Evolutionary conservation across 768 basidiomycete species (phyloP), one percentile per base, ranked within the genome.

Genomic region (Phaeotremella skinneri): DNA sequence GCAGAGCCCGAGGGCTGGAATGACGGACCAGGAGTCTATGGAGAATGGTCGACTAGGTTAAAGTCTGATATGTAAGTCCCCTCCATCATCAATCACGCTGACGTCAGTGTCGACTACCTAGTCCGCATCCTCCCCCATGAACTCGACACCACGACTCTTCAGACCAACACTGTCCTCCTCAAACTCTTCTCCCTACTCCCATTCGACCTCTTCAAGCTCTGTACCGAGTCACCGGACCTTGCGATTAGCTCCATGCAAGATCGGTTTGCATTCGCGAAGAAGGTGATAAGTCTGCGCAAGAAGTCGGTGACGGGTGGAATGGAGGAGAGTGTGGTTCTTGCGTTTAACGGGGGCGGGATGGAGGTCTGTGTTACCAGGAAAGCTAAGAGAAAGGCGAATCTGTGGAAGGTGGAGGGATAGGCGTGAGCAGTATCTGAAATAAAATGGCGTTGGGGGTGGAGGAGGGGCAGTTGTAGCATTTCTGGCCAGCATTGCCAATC

Each of bases 191-290:
- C 87, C 25, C 82, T 81, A 54, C 85, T 91, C 48, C 90, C 91
- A 2, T 93, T 91, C 76, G 90, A 91, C 59, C 67, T 75, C 31
- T 73, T 77, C 70, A 74, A 76, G 43, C 56, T 49, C 1, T 59
- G 65, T 37, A 49, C 74, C 27, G 74, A 75, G 53, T 69, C 66
- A 14, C 59, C 66, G 4, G 50, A 57, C 16, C 59, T 73, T 6
- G 56, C 64, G 3, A 66, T 74, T 66, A 88, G 86, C 21, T 84
- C 87, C 58, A 88, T 89, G 78, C 90, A 92, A 74, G 84, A 85
- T 60, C 85, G 91, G 47, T 96, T 92, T 80, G 87, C 87, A 70
- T 93, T 93, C 78, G 90, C 90, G 2, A 93, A 92, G 77, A 89
- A 90, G 64, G 89, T 86, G 13, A 87, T 93, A 69, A 87, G 89